Conservation (phyloP, 208 protist genomes). For the Leishmania arabica region DNA sequence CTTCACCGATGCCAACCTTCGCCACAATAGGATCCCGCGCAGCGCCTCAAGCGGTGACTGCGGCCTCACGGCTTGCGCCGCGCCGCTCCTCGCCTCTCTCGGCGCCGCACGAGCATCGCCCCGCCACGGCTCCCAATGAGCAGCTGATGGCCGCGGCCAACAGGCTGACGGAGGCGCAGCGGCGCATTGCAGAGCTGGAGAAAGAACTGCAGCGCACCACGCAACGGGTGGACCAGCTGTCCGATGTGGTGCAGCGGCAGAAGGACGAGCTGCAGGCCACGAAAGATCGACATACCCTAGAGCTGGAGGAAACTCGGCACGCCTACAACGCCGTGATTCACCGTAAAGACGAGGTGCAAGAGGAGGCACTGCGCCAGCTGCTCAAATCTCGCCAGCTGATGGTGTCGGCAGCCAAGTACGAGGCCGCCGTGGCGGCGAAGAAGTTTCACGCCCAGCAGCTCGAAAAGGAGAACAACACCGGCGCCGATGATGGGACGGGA, state of each 20-base stretch:
- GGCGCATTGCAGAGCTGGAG: slow-evolving; percentile 36
- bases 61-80: neutral
- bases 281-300: slow-evolving; percentile 43
- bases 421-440: slow-evolving; percentile 33
- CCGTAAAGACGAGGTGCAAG: slow-evolving; percentile 53
- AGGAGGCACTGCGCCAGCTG: slow-evolving; percentile 53
- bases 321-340: slow-evolving; percentile 44
- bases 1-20: slow-evolving; percentile 1
- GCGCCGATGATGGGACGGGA: neutral
- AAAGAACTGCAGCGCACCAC: slow-evolving; percentile 40
- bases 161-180: slow-evolving; percentile 20
- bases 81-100: neutral
- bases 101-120: neutral
- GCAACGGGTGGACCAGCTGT: slow-evolving; percentile 52
- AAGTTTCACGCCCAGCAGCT: neutral
- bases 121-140: neutral
- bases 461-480: slow-evolving; percentile 25
- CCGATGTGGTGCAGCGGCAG: slow-evolving; percentile 43
- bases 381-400: slow-evolving; percentile 50
- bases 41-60: neutral
- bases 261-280: slow-evolving; percentile 40
- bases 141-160: slow-evolving; percentile 6
- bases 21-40: neutral
- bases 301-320: slow-evolving; percentile 48
- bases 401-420: slow-evolving; percentile 41